Conservation (phyloP, 768 basidiomycete genomes). For the Pulveroboletus frians region DNA sequence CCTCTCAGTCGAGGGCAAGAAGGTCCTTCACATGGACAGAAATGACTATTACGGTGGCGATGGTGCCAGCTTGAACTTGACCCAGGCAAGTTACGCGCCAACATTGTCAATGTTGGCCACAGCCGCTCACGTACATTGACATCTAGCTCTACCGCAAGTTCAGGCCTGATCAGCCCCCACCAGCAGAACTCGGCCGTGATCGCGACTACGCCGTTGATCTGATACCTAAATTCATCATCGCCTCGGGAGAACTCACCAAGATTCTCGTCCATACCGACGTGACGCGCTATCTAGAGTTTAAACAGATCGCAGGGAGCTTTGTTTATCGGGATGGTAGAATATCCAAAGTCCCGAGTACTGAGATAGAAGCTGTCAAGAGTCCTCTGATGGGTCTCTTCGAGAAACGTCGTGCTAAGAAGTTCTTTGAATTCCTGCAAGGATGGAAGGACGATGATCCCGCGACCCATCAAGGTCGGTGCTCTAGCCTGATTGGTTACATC, state of each 20-base stretch:
- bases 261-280: slow-evolving; percentile 99
- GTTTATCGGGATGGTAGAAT: slow-evolving; percentile 96
- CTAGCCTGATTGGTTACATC: neutral
- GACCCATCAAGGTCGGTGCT: slow-evolving; percentile 84
- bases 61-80: slow-evolving; percentile 93
- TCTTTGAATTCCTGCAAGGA: slow-evolving; percentile 93
- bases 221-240: slow-evolving; percentile 98
- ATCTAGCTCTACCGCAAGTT: slow-evolving; percentile 92
- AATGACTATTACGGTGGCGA: slow-evolving; percentile 99
- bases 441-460: slow-evolving; percentile 96
- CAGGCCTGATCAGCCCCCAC: slow-evolving; percentile 68
- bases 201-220: slow-evolving; percentile 98
- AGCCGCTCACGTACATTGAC: slow-evolving; percentile 19
- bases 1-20: slow-evolving; percentile 99
- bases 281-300: slow-evolving; percentile 97
- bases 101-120: neutral
- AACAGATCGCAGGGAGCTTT: slow-evolving; percentile 98
- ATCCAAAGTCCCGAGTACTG: slow-evolving; percentile 95
- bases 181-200: slow-evolving; percentile 87
- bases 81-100: slow-evolving; percentile 61
- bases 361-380: slow-evolving; percentile 93
- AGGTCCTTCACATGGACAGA: slow-evolving; percentile 97
- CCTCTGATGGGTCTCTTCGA: slow-evolving; percentile 99
- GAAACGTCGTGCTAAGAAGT: slow-evolving; percentile 96
- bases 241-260: slow-evolving; percentile 93